Conservation (phyloP, 208 protist genomes). For the Acanthamoeba royreba region DNA sequence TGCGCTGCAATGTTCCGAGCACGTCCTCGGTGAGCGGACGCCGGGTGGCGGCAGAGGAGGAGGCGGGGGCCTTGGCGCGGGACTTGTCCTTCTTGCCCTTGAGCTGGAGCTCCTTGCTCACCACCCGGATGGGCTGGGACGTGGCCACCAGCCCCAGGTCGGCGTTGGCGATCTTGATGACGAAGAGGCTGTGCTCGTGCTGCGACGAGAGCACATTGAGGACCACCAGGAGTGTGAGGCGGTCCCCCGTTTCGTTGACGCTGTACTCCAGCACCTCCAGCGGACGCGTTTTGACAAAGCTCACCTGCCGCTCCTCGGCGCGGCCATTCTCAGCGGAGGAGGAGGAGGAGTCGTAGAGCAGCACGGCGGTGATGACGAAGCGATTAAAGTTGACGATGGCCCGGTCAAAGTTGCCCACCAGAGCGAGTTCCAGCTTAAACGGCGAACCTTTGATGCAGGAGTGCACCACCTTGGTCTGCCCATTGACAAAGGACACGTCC, state of each 20-base stretch:
- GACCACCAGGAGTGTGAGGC: not conserved
- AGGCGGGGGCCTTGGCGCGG: not conserved
- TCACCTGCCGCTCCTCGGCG: not conserved
- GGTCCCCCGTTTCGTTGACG: not conserved
- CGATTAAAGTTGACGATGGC: not conserved
- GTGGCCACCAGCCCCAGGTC: not conserved
- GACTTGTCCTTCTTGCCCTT: not conserved
- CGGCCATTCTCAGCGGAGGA: not conserved
- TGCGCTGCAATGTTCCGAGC: not conserved
- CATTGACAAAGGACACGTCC: not conserved
- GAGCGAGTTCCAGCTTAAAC: not conserved
- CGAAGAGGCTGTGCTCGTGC: slow-evolving; percentile 1
- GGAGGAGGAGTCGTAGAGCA: not conserved
- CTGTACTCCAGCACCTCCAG: not conserved
- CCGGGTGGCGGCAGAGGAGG: not conserved
- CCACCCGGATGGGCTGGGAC: not conserved
- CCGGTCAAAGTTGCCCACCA: not conserved
- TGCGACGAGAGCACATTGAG: not conserved
- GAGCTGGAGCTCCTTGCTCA: slow-evolving; percentile 16
- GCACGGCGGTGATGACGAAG: not conserved
- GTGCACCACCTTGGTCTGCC: not conserved
- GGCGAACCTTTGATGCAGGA: not conserved
- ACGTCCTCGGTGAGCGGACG: not conserved
- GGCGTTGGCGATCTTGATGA: not conserved
- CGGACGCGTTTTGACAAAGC: not conserved